Percentiles rank a stretch among this genome's conserved stretches.
phyloP scores from a whole-genome alignment of 441 rosid genomes.

The Brassica hybrid region DNA sequence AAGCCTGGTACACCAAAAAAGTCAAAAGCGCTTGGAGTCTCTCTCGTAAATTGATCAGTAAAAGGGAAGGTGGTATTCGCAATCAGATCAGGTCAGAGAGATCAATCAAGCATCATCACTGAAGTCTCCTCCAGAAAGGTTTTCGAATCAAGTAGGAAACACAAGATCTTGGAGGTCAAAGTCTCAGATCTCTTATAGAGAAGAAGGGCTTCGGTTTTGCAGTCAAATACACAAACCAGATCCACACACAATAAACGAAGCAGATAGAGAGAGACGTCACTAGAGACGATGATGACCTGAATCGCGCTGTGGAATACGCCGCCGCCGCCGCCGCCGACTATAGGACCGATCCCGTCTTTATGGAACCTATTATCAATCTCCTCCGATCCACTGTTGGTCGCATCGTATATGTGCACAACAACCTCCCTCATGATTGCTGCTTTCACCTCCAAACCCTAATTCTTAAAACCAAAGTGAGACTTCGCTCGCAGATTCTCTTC shows the following conservation, averaged over 20 bases:
- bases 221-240: neutral
- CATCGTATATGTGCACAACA: constrained; percentile 83
- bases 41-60: constrained; percentile 3
- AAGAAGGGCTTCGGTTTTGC: neutral
- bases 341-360: constrained; percentile 86
- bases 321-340: too few relatives aligned
- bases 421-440: constrained; percentile 72
- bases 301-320: constrained; percentile 99
- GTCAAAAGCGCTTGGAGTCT: constrained; percentile 5
- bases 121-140: too few relatives aligned
- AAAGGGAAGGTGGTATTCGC: too few relatives aligned
- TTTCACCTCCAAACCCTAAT: constrained; percentile 40
- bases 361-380: constrained; percentile 82
- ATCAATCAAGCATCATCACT: too few relatives aligned
- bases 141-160: too few relatives aligned
- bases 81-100: too few relatives aligned
- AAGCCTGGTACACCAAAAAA: neutral
- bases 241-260: neutral
- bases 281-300: constrained; percentile 62
- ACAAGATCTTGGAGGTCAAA: neutral
- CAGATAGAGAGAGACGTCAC: neutral
- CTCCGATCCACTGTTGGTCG: constrained; percentile 97
- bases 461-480: constrained; percentile 1
- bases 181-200: neutral
- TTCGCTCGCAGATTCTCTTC: constrained; percentile 29